A percentile compares a stretch with the other conserved stretches of the same genome.
These are phyloP conservation scores for Neostapfia colusana DNA, from an alignment of 176 grass and related monocot species.

Conservation along the genomic window DNA sequence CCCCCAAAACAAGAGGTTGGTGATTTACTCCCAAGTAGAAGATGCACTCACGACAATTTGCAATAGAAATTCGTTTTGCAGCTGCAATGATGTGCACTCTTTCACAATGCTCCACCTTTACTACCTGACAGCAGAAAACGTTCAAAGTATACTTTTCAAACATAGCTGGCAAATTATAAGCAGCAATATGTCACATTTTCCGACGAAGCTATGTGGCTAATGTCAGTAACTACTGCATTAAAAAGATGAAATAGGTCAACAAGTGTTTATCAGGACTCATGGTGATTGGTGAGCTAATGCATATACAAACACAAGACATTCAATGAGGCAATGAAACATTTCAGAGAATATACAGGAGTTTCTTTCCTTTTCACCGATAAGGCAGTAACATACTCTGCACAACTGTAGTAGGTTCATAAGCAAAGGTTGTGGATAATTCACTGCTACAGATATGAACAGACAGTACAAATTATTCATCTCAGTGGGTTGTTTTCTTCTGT, in stretches of 20 bases:
- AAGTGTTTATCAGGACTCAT: not conserved
- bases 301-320: not conserved
- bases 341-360: not conserved
- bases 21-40: slow-evolving; percentile 95
- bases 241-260: not conserved
- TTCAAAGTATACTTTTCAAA: slow-evolving; percentile 23
- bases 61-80: slow-evolving; percentile 87
- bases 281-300: not conserved
- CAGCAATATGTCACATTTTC: not conserved
- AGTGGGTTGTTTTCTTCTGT: not conserved
- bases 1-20: slow-evolving; percentile 81
- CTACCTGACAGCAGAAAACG: slow-evolving; percentile 54
- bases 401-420: not conserved
- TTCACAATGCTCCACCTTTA: slow-evolving; percentile 98
- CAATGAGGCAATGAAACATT: not conserved
- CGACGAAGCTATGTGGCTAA: not conserved
- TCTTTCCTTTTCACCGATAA: not conserved
- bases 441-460: not conserved
- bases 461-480: not conserved
- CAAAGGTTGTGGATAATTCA: not conserved
- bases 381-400: not conserved
- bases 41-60: slow-evolving; percentile 90
- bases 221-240: not conserved
- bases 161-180: not conserved
- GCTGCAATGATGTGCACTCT: slow-evolving; percentile 94